Evolutionary conservation across 2,329 filamentous ascomycete species (phyloP).

Genomic region (Pseudogymnoascus sp.): DNA sequence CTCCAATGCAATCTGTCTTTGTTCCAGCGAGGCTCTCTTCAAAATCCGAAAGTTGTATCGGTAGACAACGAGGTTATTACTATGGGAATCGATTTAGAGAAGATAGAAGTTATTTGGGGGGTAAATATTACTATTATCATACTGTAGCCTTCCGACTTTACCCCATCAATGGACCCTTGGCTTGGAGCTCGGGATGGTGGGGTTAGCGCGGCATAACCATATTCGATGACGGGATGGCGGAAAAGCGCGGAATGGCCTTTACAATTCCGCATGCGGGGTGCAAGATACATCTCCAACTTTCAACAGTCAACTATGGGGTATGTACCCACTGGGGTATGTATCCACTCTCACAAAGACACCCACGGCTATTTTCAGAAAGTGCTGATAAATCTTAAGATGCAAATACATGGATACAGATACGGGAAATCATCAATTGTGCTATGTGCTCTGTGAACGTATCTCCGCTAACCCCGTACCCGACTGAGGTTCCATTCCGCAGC

Average conservation of each 20-base stretch:
- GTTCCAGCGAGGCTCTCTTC: background rate
- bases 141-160: background rate
- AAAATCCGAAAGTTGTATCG: background rate
- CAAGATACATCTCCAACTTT: background rate
- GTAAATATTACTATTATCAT: conserved; percentile 4
- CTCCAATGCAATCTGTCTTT: background rate
- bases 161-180: background rate
- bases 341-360: background rate
- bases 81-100: background rate
- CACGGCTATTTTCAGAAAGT: background rate
- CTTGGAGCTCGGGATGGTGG: background rate
- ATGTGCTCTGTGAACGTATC: background rate
- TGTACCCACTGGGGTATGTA: background rate
- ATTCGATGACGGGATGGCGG: conserved; percentile 1
- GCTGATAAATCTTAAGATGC: background rate
- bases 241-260: background rate
- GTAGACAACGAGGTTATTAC: background rate
- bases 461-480: background rate
- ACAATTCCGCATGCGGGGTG: conserved; percentile 2
- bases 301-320: background rate
- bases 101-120: background rate
- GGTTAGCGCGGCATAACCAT: conserved; percentile 4
- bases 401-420: background rate
- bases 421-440: background rate
- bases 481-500: background rate